These are phyloP conservation scores for Torulaspora quercuum DNA, from an alignment of 805 yeast genomes.

Conservation along the genomic window DNA sequence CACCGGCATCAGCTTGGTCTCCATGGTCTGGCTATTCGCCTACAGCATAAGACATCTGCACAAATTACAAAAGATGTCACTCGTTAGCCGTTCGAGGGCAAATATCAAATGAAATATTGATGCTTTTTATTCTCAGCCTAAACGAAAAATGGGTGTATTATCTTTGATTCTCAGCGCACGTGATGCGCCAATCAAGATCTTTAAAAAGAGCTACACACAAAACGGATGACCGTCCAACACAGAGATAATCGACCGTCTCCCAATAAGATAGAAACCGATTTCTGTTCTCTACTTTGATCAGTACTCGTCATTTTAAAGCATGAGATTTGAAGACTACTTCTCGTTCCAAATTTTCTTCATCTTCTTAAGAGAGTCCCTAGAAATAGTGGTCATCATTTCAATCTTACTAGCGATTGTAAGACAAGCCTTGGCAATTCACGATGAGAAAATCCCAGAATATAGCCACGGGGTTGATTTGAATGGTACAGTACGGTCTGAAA, in stretches of 20 bases:
- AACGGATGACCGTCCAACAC: too few relatives aligned
- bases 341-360: slow-evolving; percentile 74
- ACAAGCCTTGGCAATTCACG: slow-evolving; percentile 48
- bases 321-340: slow-evolving; percentile 48
- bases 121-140: too few relatives aligned
- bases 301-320: too few relatives aligned
- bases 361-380: slow-evolving; percentile 68
- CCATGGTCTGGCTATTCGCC: slow-evolving; percentile 47
- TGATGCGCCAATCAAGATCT: too few relatives aligned
- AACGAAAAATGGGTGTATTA: too few relatives aligned
- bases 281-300: too few relatives aligned
- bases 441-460: slow-evolving; percentile 20
- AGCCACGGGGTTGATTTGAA: slow-evolving; percentile 11
- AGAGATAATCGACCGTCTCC: too few relatives aligned
- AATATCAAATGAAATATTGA: slow-evolving; percentile 5
- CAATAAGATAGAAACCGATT: too few relatives aligned
- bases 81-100: slow-evolving; percentile 44
- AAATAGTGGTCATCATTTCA: slow-evolving; percentile 71
- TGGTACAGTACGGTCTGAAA: slow-evolving; percentile 7
- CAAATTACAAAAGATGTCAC: slow-evolving; percentile 68
- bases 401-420: slow-evolving; percentile 67
- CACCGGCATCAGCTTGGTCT: slow-evolving; percentile 39
- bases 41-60: slow-evolving; percentile 56
- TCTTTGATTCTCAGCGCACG: too few relatives aligned
- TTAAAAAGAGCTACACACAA: too few relatives aligned